These are phyloP conservation scores for Yamadazyma nakazawae DNA, from an alignment of 805 yeast species.

Conservation along the genomic window DNA sequence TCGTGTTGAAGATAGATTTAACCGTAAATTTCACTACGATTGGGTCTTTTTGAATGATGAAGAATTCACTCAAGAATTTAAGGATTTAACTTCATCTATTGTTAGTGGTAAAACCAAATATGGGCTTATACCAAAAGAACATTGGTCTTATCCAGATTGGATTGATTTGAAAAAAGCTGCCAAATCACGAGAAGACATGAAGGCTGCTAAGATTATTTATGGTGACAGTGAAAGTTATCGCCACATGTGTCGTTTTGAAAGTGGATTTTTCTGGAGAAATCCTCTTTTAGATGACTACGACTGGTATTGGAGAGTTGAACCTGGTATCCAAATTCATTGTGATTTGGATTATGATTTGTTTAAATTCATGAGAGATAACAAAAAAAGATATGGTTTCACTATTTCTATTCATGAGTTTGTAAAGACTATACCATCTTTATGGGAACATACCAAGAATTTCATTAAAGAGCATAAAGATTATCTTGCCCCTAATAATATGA, in stretches of 20 bases:
- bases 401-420: conserved; percentile 78
- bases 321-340: conserved; percentile 75
- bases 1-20: conserved; percentile 86
- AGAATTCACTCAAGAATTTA: conserved; percentile 79
- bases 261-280: conserved; percentile 85
- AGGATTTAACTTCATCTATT: conserved; percentile 58
- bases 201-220: conserved; percentile 57
- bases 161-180: conserved; percentile 75
- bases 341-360: conserved; percentile 88
- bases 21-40: conserved; percentile 75
- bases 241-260: conserved; percentile 91
- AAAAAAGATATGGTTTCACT: conserved; percentile 84
- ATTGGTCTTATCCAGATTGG: conserved; percentile 89
- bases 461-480: conserved; percentile 56
- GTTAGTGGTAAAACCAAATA: conserved; percentile 76
- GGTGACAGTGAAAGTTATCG: conserved; percentile 76
- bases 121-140: conserved; percentile 78
- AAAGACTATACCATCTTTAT: conserved; percentile 82
- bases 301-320: conserved; percentile 95
- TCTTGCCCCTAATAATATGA: conserved; percentile 59
- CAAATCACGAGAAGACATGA: conserved; percentile 56
- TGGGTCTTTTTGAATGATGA: conserved; percentile 95
- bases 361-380: conserved; percentile 67
- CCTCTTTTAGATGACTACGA: conserved; percentile 71
- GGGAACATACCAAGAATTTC: conserved; percentile 73